These are phyloP conservation scores for Penicillium sp. DNA, from an alignment of 2,329 filamentous ascomycete species.

Conservation along the genomic window DNA sequence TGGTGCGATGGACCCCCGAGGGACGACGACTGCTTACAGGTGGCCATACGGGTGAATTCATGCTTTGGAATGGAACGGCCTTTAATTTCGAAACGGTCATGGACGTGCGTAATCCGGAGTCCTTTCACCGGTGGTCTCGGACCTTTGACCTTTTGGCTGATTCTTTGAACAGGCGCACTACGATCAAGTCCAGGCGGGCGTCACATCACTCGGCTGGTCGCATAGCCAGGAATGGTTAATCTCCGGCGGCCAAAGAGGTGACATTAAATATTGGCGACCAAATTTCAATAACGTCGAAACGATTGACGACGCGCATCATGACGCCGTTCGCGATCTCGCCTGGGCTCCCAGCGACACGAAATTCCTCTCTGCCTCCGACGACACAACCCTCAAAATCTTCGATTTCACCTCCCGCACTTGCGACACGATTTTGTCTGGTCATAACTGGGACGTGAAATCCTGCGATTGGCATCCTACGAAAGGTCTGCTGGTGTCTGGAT, in stretches of 20 bases:
- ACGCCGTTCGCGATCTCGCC: constrained; percentile 86
- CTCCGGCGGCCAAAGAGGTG: constrained; percentile 90
- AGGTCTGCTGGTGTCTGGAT: constrained; percentile 90
- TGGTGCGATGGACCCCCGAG: constrained; percentile 97
- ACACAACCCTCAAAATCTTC: constrained; percentile 91
- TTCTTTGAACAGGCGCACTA: constrained; percentile 70
- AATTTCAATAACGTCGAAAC: constrained; percentile 99
- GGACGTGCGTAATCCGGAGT: constrained; percentile 59
- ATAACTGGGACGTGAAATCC: constrained; percentile 96
- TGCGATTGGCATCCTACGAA: constrained; percentile 98
- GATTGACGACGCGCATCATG: constrained; percentile 80
- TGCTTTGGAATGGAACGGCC: constrained; percentile 96
- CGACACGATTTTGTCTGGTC: constrained; percentile 84
- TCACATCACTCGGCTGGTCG: constrained; percentile 67
- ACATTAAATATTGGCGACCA: constrained; percentile 98
- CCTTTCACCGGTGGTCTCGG: background rate
- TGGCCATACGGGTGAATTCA: constrained; percentile 96
- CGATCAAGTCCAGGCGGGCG: constrained; percentile 50
- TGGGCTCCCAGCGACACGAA: constrained; percentile 95
- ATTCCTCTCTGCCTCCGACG: constrained; percentile 94
- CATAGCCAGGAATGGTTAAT: constrained; percentile 97
- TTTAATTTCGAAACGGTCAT: constrained; percentile 99
- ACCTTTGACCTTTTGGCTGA: constrained; percentile 2
- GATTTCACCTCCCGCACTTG: constrained; percentile 88
- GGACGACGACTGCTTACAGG: constrained; percentile 88